phyloP scores from a whole-genome alignment of 768 basidiomycete genomes.

The Exidia glandulosa region DNA sequence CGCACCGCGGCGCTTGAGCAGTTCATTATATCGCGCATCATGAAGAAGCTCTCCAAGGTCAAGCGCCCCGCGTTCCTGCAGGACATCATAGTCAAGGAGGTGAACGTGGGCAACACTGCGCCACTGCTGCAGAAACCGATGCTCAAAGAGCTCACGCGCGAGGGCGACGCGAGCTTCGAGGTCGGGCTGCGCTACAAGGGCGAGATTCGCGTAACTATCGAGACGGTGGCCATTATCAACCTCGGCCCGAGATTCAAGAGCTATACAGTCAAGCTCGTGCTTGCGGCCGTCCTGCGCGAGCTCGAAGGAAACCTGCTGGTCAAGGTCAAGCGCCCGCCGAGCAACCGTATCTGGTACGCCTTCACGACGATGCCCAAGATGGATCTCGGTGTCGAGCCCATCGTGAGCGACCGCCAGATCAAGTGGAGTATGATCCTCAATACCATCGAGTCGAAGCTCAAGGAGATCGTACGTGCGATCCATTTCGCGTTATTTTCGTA shows the following conservation, averaged over 20 bases:
- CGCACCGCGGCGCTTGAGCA: slow-evolving; percentile 72
- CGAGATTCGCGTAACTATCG: slow-evolving; percentile 79
- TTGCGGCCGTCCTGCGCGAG: slow-evolving; percentile 80
- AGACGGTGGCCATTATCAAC: slow-evolving; percentile 80
- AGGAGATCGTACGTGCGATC: slow-evolving; percentile 70
- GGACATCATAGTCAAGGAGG: slow-evolving; percentile 78
- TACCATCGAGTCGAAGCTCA: slow-evolving; percentile 79
- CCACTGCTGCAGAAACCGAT: slow-evolving; percentile 93
- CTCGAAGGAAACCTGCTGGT: slow-evolving; percentile 85
- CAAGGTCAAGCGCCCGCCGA: slow-evolving; percentile 89
- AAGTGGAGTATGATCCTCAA: slow-evolving; percentile 88
- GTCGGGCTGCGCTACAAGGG: slow-evolving; percentile 77
- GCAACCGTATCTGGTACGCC: slow-evolving; percentile 90
- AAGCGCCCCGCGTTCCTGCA: slow-evolving; percentile 80
- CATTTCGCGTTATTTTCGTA: neutral
- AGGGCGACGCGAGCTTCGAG: slow-evolving; percentile 87
- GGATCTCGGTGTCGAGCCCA: slow-evolving; percentile 82
- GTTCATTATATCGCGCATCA: slow-evolving; percentile 75
- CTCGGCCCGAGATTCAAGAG: slow-evolving; percentile 77
- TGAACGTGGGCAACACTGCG: slow-evolving; percentile 72
- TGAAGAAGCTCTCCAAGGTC: slow-evolving; percentile 89
- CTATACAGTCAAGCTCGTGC: slow-evolving; percentile 79
- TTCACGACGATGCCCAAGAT: slow-evolving; percentile 86
- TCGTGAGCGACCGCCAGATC: slow-evolving; percentile 89
- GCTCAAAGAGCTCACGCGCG: slow-evolving; percentile 92